Evolutionary conservation across 2,329 filamentous ascomycete genomes (phyloP).

Genomic region (Botrytis paeoniae): DNA sequence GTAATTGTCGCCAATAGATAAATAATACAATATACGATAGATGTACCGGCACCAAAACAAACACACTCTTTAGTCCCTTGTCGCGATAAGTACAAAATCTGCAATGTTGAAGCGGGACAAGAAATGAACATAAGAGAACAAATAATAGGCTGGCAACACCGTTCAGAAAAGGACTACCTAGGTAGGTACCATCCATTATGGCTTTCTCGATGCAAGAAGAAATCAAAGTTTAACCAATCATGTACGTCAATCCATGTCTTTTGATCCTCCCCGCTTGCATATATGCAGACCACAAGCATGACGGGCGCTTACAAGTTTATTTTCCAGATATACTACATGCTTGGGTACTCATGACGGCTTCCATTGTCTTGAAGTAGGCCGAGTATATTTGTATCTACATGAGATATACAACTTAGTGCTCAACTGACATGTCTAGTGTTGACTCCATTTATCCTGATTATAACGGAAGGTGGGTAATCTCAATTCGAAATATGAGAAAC

Average conservation of each 20-base stretch:
- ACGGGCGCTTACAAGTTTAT: slow-evolving; percentile 17
- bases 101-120: background rate
- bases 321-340: background rate
- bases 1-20: background rate
- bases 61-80: background rate
- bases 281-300: slow-evolving; percentile 5
- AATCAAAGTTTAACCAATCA: background rate
- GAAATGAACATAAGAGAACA: background rate
- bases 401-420: background rate
- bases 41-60: background rate
- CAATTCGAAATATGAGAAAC: slow-evolving; percentile 8
- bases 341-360: background rate
- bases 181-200: background rate
- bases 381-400: background rate
- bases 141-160: slow-evolving; percentile 2
- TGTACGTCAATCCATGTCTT: slow-evolving; percentile 9
- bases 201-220: background rate
- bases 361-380: background rate
- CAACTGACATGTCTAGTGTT: background rate
- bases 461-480: background rate
- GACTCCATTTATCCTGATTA: background rate
- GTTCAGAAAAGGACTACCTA: background rate
- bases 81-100: background rate
- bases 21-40: background rate
- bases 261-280: slow-evolving; percentile 17